A percentile compares a stretch with the other conserved stretches of the same genome.
phyloP scores from a whole-genome alignment of 768 basidiomycete genomes.

The Asterophora parasitica region DNA sequence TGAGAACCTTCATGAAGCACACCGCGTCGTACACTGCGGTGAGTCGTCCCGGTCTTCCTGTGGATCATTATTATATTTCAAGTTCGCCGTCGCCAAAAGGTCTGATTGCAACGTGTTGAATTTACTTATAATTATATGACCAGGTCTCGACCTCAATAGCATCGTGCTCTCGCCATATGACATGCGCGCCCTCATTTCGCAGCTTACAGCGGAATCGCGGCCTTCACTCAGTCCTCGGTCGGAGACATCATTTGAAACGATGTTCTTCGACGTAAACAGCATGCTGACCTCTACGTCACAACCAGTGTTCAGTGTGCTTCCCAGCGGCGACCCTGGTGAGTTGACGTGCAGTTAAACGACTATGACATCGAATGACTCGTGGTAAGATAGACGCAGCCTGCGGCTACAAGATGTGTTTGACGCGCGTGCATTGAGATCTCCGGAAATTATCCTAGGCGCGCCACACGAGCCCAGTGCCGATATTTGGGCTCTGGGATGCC shows the following conservation, averaged over 20 bases:
- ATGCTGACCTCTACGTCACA: constrained; percentile 8
- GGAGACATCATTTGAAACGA: constrained; percentile 3
- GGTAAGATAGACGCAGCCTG: constrained; percentile 4
- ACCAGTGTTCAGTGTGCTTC: constrained; percentile 6
- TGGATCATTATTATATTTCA: neutral
- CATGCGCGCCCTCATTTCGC: constrained; percentile 16
- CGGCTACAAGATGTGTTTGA: neutral
- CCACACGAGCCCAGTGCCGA: constrained; percentile 13
- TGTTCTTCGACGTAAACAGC: constrained; percentile 9
- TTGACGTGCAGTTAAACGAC: too few relatives aligned
- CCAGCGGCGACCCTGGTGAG: constrained; percentile 5
- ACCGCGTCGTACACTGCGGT: constrained; percentile 17
- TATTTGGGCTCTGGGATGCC: constrained; percentile 23
- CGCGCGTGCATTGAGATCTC: constrained; percentile 12
- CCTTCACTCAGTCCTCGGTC: constrained; percentile 1
- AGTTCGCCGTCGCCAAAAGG: neutral
- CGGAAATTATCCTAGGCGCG: constrained; percentile 19
- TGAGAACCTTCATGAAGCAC: constrained; percentile 12
- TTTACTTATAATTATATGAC: neutral
- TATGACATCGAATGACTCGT: neutral
- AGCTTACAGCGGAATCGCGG: constrained; percentile 11
- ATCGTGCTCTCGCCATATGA: constrained; percentile 16
- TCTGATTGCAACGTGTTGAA: too few relatives aligned
- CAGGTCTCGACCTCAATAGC: constrained; percentile 18
- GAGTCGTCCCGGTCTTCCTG: neutral